Evolutionary conservation across 2,329 filamentous ascomycete genomes (phyloP).

Genomic region (Epichloe uncinata): DNA sequence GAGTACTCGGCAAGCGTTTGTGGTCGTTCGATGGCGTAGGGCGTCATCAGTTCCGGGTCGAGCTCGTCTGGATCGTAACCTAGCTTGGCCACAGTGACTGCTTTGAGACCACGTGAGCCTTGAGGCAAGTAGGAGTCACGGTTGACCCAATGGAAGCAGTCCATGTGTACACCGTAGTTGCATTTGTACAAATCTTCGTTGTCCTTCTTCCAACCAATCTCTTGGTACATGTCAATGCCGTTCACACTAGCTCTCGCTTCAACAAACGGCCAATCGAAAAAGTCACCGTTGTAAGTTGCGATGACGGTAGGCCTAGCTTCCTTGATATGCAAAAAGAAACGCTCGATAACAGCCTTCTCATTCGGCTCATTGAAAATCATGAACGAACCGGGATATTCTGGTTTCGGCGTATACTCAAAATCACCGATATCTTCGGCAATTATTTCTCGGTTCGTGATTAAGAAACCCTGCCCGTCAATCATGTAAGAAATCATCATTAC

Average conservation of each 20-base stretch:
- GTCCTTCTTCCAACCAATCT: constrained; percentile 94
- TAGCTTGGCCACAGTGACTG: constrained; percentile 92
- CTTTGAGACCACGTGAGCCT: constrained; percentile 92
- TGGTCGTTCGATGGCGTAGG: constrained; percentile 75
- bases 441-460: constrained; percentile 96
- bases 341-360: constrained; percentile 74
- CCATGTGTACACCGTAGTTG: constrained; percentile 94
- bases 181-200: constrained; percentile 94
- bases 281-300: constrained; percentile 99
- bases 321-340: constrained; percentile 93
- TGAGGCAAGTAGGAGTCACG: constrained; percentile 96
- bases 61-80: constrained; percentile 97
- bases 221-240: constrained; percentile 97
- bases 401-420: constrained; percentile 96
- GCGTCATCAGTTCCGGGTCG: constrained; percentile 94
- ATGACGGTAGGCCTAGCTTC: constrained; percentile 91
- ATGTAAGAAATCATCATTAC: constrained; percentile 99
- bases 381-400: constrained; percentile 89
- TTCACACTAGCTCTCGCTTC: constrained; percentile 85
- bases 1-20: constrained; percentile 96
- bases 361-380: constrained; percentile 98
- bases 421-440: constrained; percentile 95
- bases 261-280: constrained; percentile 99
- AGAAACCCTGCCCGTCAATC: constrained; percentile 96
- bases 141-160: constrained; percentile 98